These are phyloP conservation scores for Tieghemiomyces parasiticus DNA, from an alignment of 192 early-diverging fungal genomes.

Conservation along the genomic window DNA sequence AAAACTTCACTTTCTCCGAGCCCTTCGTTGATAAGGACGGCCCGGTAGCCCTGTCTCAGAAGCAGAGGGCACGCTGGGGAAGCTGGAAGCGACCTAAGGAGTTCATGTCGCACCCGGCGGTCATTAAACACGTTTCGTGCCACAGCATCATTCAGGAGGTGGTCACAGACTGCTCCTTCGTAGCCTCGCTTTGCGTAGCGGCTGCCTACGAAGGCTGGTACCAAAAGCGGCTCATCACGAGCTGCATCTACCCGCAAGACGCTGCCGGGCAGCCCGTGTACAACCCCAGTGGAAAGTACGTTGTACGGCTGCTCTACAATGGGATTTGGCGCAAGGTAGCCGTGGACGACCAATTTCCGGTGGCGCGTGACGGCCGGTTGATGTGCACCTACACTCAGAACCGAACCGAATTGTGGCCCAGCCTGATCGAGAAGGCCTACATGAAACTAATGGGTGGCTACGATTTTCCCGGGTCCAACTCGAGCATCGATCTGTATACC, in stretches of 20 bases:
- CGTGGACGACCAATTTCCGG: conserved; percentile 77
- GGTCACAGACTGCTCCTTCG: conserved; percentile 92
- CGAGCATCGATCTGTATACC: conserved; percentile 78
- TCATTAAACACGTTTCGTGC: conserved; percentile 55
- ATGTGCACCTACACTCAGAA: conserved; percentile 79
- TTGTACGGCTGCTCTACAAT: conserved; percentile 73
- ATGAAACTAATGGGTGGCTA: conserved; percentile 94
- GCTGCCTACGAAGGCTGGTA: conserved; percentile 63
- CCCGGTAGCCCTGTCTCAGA: conserved; percentile 45
- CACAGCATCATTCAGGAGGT: conserved; percentile 64
- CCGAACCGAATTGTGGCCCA: conserved; percentile 61
- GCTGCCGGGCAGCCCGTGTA: conserved; percentile 51
- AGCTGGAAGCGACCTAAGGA: conserved; percentile 71
- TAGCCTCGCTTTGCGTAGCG: conserved; percentile 76
- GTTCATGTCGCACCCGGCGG: conserved; percentile 45
- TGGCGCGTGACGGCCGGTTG: conserved; percentile 49
- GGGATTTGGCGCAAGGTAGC: conserved; percentile 70
- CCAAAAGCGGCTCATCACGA: conserved; percentile 66
- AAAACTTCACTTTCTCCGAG: conserved; percentile 34
- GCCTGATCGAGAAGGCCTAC: conserved; percentile 89
- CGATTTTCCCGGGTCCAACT: conserved; percentile 87
- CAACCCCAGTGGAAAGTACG: conserved; percentile 81
- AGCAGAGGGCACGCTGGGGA: conserved; percentile 57
- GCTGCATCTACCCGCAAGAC: conserved; percentile 76
- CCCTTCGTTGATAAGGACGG: conserved; percentile 71